These are phyloP conservation scores for Arthrobotrys sinensis DNA, from an alignment of 2,329 filamentous ascomycete species.

Conservation along the genomic window DNA sequence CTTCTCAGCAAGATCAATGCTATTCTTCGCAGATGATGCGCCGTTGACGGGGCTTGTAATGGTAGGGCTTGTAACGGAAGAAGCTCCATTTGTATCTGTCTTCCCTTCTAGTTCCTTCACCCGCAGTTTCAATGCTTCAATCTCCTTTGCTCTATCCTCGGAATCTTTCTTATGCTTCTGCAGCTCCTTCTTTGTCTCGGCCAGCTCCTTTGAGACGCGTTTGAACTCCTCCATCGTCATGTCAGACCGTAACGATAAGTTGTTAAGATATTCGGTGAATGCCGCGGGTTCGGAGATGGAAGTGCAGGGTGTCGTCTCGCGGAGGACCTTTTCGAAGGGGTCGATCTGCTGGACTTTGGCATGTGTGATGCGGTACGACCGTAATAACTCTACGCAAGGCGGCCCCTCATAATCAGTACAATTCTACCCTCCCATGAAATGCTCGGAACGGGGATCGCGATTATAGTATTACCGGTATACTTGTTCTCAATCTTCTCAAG, in stretches of 20 bases:
- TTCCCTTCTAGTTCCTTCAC: constrained; percentile 58
- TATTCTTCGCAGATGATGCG: constrained; percentile 65
- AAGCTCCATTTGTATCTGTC: constrained; percentile 49
- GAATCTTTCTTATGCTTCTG: constrained; percentile 78
- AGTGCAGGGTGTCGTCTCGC: constrained; percentile 91
- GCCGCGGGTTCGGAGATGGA: constrained; percentile 88
- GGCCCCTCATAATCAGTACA: constrained; percentile 24
- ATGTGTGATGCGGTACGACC: constrained; percentile 93
- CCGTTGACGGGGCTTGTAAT: constrained; percentile 60
- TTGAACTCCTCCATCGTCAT: constrained; percentile 97
- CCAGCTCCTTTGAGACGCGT: constrained; percentile 84
- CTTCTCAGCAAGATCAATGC: constrained; percentile 65
- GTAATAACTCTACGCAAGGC: constrained; percentile 80
- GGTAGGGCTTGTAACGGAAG: constrained; percentile 37
- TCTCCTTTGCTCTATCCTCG: constrained; percentile 75
- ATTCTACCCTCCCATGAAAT: neutral
- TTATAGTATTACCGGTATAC: constrained; percentile 78
- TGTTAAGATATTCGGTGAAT: constrained; percentile 89
- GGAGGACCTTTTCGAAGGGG: constrained; percentile 89
- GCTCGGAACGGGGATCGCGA: neutral
- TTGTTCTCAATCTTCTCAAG: constrained; percentile 91
- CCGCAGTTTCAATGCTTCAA: constrained; percentile 72
- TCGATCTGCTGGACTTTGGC: constrained; percentile 88
- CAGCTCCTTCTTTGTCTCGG: constrained; percentile 82
- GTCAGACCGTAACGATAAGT: constrained; percentile 86